phyloP scores from a whole-genome alignment of 1,139 yeast species.

The Taphrina betulina region DNA sequence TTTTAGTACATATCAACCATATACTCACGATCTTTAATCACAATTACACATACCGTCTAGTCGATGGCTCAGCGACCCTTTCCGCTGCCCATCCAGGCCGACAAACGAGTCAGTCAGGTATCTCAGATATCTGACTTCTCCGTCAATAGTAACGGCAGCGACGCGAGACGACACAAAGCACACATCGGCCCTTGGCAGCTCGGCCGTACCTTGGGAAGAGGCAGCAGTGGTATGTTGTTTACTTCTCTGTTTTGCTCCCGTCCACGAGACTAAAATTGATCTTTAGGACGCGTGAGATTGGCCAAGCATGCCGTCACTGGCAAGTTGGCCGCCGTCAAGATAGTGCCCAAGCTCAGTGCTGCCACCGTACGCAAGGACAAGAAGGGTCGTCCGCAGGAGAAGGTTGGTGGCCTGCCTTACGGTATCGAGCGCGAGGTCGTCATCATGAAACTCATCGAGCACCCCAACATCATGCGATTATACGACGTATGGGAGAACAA shows the following conservation, averaged over 20 bases:
- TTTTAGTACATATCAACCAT: too few species aligned
- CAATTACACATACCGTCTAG: neutral
- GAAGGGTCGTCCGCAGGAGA: slow-evolving; percentile 41
- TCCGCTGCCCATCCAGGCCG: slow-evolving; percentile 31
- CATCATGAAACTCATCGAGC: slow-evolving; percentile 84
- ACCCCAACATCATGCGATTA: slow-evolving; percentile 90
- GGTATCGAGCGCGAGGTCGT: slow-evolving; percentile 97
- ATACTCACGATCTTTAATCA: neutral
- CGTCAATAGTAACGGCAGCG: slow-evolving; percentile 31
- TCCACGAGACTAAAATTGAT: neutral
- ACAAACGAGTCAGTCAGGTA: slow-evolving; percentile 31
- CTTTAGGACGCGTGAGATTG: slow-evolving; percentile 64
- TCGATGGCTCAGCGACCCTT: slow-evolving; percentile 31
- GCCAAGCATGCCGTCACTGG: slow-evolving; percentile 85
- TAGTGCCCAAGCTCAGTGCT: slow-evolving; percentile 81
- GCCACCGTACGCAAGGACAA: slow-evolving; percentile 46
- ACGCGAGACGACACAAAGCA: slow-evolving; percentile 26
- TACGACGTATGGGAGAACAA: slow-evolving; percentile 99
- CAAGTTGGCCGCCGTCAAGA: slow-evolving; percentile 92
- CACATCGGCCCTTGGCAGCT: slow-evolving; percentile 89
- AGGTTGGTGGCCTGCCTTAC: slow-evolving; percentile 61
- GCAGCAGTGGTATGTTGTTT: slow-evolving; percentile 68
- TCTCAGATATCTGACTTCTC: slow-evolving; percentile 31
- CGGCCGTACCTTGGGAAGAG: slow-evolving; percentile 91
- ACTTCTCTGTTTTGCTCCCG: neutral